These are phyloP conservation scores for Kodamaea leandrae DNA, from an alignment of 805 yeast species.

Conservation along the genomic window DNA sequence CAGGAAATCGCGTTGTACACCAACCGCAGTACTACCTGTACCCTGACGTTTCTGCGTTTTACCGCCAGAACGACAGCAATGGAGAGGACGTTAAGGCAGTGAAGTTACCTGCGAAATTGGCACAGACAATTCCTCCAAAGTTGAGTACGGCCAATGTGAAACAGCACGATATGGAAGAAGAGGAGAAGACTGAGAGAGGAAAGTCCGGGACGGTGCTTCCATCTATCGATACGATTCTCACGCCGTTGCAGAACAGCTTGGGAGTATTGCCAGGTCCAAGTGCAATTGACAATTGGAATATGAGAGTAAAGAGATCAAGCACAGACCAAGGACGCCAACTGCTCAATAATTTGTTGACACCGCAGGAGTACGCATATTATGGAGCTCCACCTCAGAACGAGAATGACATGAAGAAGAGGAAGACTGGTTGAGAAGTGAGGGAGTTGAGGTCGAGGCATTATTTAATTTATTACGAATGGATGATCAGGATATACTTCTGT, in stretches of 20 bases:
- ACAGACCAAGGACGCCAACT: not conserved
- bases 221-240: slow-evolving; percentile 2
- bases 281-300: slow-evolving; percentile 9
- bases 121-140: not conserved
- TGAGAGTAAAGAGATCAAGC: not conserved
- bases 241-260: not conserved
- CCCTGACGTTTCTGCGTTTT: slow-evolving; percentile 19
- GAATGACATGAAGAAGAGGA: not conserved
- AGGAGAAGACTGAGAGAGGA: not conserved
- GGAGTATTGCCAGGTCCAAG: slow-evolving; percentile 5
- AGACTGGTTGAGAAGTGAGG: not conserved
- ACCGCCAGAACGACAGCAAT: not conserved
- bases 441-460: too few relatives aligned
- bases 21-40: slow-evolving; percentile 23
- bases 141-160: slow-evolving; percentile 10
- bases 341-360: not conserved
- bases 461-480: too few relatives aligned
- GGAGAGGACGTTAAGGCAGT: not conserved
- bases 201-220: slow-evolving; percentile 1
- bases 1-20: slow-evolving; percentile 4
- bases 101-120: not conserved
- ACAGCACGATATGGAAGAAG: slow-evolving; percentile 8
- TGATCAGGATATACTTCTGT: too few relatives aligned
- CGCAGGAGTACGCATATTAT: slow-evolving; percentile 1
- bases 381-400: slow-evolving; percentile 2